Percentiles rank a stretch among this genome's conserved stretches.
phyloP scores from a whole-genome alignment of 441 rosid species.

The Erodium trifolium region DNA sequence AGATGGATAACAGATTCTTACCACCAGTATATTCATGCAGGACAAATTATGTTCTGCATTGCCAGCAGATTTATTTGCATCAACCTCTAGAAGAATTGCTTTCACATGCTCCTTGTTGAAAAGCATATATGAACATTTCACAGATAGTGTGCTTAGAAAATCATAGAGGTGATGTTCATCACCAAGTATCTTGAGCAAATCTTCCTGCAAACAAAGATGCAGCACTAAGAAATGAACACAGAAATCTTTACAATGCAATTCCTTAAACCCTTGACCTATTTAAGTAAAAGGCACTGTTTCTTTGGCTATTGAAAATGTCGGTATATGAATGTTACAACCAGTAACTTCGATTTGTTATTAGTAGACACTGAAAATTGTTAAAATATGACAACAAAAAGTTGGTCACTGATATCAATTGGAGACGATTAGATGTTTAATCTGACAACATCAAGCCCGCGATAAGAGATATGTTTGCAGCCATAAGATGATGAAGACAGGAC shows the following conservation, averaged over 20 bases:
- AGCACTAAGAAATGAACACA: slow-evolving; percentile 2
- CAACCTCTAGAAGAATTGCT: slow-evolving; percentile 65
- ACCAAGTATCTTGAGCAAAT: slow-evolving; percentile 83
- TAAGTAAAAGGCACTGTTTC: not conserved
- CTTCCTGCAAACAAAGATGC: slow-evolving; percentile 53
- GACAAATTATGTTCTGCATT: slow-evolving; percentile 40
- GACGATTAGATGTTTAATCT: too few relatives aligned
- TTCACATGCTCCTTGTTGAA: slow-evolving; percentile 89
- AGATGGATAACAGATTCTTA: slow-evolving; percentile 30
- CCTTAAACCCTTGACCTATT: not conserved
- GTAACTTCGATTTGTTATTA: not conserved
- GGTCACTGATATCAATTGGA: too few relatives aligned
- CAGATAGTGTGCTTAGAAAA: slow-evolving; percentile 64
- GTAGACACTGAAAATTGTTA: too few relatives aligned
- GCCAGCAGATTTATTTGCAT: slow-evolving; percentile 54
- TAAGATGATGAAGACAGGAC: too few relatives aligned
- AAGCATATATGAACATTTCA: slow-evolving; percentile 83
- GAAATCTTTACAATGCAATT: not conserved
- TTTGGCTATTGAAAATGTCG: not conserved
- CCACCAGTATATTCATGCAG: slow-evolving; percentile 94
- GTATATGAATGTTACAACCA: not conserved
- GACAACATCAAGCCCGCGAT: too few relatives aligned
- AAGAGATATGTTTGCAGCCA: too few relatives aligned
- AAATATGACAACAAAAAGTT: too few relatives aligned
- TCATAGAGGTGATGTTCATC: slow-evolving; percentile 82